Evolutionary conservation across 441 rosid species (phyloP).

Genomic region (Aleurites moluccanus): DNA sequence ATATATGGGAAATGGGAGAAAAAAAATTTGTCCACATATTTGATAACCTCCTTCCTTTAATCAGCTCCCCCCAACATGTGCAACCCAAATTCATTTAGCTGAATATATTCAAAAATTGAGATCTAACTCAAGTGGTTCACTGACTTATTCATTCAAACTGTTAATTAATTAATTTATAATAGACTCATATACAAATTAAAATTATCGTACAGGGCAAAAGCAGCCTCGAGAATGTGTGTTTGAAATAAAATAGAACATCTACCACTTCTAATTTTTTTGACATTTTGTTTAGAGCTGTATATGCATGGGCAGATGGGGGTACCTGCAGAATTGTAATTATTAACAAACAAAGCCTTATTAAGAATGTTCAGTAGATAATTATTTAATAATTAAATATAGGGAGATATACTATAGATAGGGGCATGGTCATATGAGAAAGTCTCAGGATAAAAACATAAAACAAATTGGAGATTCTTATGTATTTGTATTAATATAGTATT

Average conservation of each 20-base stretch:
- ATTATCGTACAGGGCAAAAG: constrained; percentile 14
- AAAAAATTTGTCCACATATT: neutral
- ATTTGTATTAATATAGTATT: neutral
- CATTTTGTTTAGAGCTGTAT: constrained; percentile 9
- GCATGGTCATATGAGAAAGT: constrained; percentile 2
- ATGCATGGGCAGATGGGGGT: constrained; percentile 12
- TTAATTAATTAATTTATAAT: neutral
- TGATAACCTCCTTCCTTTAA: neutral
- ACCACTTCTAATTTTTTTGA: neutral
- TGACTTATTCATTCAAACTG: neutral
- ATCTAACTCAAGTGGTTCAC: constrained; percentile 15
- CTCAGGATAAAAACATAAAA: neutral
- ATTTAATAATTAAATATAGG: neutral
- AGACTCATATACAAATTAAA: neutral
- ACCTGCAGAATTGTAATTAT: constrained; percentile 4
- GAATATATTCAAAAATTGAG: neutral
- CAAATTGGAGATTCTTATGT: constrained; percentile 9
- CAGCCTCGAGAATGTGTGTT: constrained; percentile 15
- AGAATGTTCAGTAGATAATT: constrained; percentile 4
- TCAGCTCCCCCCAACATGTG: constrained; percentile 11
- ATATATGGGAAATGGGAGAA: neutral
- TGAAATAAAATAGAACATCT: neutral
- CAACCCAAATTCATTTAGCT: constrained; percentile 12
- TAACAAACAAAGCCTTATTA: neutral
- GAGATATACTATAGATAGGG: neutral